These are phyloP conservation scores for Phialocephala sp. DNA, from an alignment of 2,329 filamentous ascomycete genomes.

Conservation along the genomic window DNA sequence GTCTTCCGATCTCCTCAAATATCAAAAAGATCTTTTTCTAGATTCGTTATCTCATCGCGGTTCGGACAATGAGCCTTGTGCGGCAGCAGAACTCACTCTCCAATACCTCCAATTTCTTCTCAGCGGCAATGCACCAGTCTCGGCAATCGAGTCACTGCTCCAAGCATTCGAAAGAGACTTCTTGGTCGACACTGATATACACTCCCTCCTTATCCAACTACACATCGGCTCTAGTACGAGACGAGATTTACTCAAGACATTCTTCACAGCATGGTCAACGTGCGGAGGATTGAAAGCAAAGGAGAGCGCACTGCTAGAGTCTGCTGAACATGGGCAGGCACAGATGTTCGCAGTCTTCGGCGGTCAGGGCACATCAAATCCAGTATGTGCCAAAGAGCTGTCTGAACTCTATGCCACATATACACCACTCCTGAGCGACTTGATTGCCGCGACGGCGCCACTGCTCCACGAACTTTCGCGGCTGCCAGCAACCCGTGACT, in stretches of 20 bases:
- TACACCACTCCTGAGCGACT: not conserved
- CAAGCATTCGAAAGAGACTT: conserved; percentile 8
- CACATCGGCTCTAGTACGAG: not conserved
- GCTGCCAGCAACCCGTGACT: conserved; percentile 8
- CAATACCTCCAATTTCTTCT: conserved; percentile 6
- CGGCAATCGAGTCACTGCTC: not conserved
- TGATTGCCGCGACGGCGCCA: not conserved
- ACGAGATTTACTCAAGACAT: not conserved
- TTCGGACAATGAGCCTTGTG: not conserved
- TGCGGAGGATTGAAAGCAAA: not conserved
- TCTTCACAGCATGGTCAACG: conserved; percentile 2
- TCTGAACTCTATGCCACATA: conserved; percentile 7
- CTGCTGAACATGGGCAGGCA: conserved; percentile 7
- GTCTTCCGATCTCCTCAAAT: conserved; percentile 2
- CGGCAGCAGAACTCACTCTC: not conserved
- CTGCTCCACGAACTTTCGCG: conserved; percentile 5
- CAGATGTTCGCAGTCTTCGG: conserved; percentile 5
- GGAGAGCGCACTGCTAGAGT: conserved; percentile 6
- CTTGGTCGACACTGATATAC: not conserved
- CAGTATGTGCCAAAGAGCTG: conserved; percentile 4
- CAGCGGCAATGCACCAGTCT: not conserved
- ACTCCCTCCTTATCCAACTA: not conserved
- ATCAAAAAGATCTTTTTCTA: conserved; percentile 6
- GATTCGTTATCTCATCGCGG: not conserved
- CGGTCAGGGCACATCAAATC: conserved; percentile 5